A percentile compares a stretch with the other conserved stretches of the same genome.
Evolutionary conservation across 2,329 filamentous ascomycete species (phyloP).

Genomic region (Fusarium drepaniforme): DNA sequence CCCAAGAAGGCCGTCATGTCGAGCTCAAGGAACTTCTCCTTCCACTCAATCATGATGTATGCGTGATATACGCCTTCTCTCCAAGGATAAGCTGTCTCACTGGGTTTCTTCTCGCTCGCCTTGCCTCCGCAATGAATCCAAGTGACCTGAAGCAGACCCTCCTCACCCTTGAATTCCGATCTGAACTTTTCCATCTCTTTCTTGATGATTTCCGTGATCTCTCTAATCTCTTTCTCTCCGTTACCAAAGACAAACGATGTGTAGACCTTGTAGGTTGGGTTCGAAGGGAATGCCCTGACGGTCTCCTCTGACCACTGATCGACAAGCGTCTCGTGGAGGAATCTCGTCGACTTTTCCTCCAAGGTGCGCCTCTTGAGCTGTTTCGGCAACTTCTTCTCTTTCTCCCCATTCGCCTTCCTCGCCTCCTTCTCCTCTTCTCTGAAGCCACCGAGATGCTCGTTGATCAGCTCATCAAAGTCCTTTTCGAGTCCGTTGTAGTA

Average conservation of each 20-base stretch:
- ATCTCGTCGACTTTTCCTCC: neutral
- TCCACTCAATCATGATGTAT: slow-evolving; percentile 48
- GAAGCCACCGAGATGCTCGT: neutral
- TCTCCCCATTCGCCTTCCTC: neutral
- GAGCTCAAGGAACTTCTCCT: slow-evolving; percentile 48
- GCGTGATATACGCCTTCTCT: slow-evolving; percentile 42
- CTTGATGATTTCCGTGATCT: slow-evolving; percentile 19
- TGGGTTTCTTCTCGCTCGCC: neutral
- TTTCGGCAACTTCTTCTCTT: neutral
- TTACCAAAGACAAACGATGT: neutral
- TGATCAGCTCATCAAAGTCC: slow-evolving; percentile 11
- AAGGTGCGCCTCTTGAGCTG: slow-evolving; percentile 40
- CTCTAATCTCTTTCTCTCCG: neutral
- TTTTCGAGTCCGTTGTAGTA: slow-evolving; percentile 25
- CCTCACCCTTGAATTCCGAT: slow-evolving; percentile 28
- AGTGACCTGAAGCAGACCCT: slow-evolving; percentile 32
- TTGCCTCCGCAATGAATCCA: slow-evolving; percentile 47
- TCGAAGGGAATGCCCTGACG: neutral
- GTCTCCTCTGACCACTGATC: slow-evolving; percentile 16
- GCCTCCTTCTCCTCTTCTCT: neutral
- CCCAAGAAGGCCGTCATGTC: slow-evolving; percentile 42
- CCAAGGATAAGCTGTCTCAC: slow-evolving; percentile 48
- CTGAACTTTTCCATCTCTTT: slow-evolving; percentile 32
- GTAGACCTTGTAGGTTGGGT: slow-evolving; percentile 3
- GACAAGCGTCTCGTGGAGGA: slow-evolving; percentile 6